Base-by-base conservation (phyloP, 768 basidiomycete genomes). In the Suillus hirtellus region DNA sequence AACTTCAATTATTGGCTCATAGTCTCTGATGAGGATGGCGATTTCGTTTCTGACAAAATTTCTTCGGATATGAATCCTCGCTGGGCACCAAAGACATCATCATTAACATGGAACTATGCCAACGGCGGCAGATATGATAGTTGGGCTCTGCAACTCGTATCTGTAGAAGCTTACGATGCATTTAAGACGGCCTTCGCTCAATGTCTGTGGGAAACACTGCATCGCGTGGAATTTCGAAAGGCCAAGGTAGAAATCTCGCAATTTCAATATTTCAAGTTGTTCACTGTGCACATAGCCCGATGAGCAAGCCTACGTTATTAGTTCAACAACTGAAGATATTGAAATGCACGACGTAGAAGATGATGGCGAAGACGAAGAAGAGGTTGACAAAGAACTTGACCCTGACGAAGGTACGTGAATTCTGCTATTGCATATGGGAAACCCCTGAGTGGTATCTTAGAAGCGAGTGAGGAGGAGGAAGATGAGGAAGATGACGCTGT, bases 91-190 rank as follows among this genome's bases (percentile, higher is more conserved):
- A 84, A 82, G 63, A 82, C 86, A 72, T 72, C 75, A 54, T 91
- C 95, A 4, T 82, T 98, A 69, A 96, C 95, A 37, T 99, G 97
- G 92, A 96, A 95, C 67, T 82, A 93, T 72, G 72, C 83, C 47
- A 80, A 80, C 46, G 81, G 81, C n/a, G 81, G 81, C 35, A 76
- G 76, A 27, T 83, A 86, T 66, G 85, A 81, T 68, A 92, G 93
- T 61, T 99, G 95, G 94, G 86, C 93, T 27, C 82, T 98, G 65
- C 82, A 86, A 63, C 95, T 97, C 70, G 66, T 71, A 3, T 74
- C 77, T 17, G 67, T 79, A 60, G 86, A 87, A 27, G 80, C 79
- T 12, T 96, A 89, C 69, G 73, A 79, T 21, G 72, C 68, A 6
- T 89, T 93, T 75, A 81, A 88, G 67, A 76, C 78, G 38, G 79